Evolutionary conservation across 2,329 filamentous ascomycete genomes (phyloP), one percentile per base, ranked within the genome.

Genomic region (Verticillium nonalfalfae): DNA sequence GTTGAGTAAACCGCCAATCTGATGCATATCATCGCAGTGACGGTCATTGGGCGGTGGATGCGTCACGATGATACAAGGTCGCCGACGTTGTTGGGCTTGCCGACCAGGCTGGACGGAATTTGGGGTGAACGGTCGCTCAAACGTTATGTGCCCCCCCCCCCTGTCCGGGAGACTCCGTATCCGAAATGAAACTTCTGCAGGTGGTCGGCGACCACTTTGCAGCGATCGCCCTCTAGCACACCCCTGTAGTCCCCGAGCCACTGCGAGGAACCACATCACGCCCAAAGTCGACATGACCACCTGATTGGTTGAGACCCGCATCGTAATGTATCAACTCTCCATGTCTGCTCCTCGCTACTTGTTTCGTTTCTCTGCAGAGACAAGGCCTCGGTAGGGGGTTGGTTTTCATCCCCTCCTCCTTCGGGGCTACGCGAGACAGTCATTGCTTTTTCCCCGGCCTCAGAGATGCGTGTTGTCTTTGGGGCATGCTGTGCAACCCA

Each of bases 141-240:
- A 26, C 26, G 26, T 26, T 26, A 26, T 3, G 26, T 3, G 3
- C 35, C 35, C 35, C 5, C 35, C 5, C 35, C 35, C 33, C 38
- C 57, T 52, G 26, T 34, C 21, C 63, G 63, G 63, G 40, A 59
- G 39, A 59, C 39, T 34, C 57, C 40, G 56, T 39, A 59, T 62
- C 63, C 63, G 62, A 65, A 36, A 65, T 64, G 62, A 57, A 3
- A 57, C 61, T 60, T 39, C 62, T 65, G 60, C 60, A 59, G 57
- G 45, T 64, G 60, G 58, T 60, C 56, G 58, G 31, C 58, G 59
- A 63, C 60, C 59, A 59, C 57, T 63, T 59, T 50, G 45, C 45
- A 50, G 45, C 45, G 45, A 50, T 50, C 45, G 45, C n/a, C 45
- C 45, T 21, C 45, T 18, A 11, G 45, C 3, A 3, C 45, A 50